A percentile compares a stretch with the other conserved stretches of the same genome.
Evolutionary conservation across 2,329 filamentous ascomycete species (phyloP).

Genomic region (Cryphonectria japonica): DNA sequence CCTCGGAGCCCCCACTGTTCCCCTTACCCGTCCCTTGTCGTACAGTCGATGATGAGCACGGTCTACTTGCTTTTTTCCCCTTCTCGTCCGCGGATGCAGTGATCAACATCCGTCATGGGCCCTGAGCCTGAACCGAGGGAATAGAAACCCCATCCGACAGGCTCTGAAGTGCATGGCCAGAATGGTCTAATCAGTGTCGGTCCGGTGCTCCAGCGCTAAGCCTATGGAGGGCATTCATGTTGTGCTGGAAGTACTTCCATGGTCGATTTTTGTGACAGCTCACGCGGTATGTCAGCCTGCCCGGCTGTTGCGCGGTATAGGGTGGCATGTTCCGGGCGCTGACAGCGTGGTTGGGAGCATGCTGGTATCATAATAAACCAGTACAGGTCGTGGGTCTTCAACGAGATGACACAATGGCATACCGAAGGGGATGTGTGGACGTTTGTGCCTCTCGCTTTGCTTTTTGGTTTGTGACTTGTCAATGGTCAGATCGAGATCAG

Average conservation of each 20-base stretch:
- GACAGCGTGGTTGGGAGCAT: neutral
- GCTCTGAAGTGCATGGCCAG: neutral
- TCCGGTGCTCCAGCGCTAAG: constrained; percentile 8
- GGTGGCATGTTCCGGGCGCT: neutral
- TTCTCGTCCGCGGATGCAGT: constrained; percentile 7
- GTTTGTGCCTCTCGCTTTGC: neutral
- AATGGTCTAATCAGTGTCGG: neutral
- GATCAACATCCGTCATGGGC: neutral
- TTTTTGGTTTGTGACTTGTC: constrained; percentile 18
- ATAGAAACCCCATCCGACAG: neutral
- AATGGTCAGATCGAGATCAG: constrained; percentile 16
- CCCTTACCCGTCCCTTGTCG: neutral
- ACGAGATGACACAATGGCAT: neutral
- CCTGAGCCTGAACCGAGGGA: neutral
- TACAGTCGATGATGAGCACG: neutral
- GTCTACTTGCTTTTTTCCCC: constrained; percentile 4
- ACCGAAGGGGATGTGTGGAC: constrained; percentile 7
- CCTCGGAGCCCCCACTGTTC: neutral
- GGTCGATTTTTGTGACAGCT: constrained; percentile 1
- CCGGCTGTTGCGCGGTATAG: neutral
- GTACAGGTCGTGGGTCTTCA: neutral
- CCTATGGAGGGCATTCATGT: neutral
- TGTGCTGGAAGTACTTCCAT: neutral
- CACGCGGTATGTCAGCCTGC: neutral
- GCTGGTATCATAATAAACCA: neutral